Base-by-base conservation (phyloP, 345 rosid species). In the Clarkia xantiana region DNA sequence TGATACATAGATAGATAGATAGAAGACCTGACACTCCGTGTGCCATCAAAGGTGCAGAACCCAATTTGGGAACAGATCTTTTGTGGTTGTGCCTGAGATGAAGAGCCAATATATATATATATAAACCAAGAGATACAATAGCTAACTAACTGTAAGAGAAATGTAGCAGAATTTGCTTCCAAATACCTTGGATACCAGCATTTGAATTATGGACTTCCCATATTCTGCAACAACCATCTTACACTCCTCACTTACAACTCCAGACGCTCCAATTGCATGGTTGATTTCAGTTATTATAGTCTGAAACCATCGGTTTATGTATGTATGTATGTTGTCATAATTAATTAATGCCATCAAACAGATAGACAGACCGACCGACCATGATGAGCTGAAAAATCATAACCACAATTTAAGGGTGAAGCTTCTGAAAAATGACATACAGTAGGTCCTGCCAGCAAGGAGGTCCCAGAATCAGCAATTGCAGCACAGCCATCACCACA, bases 401-500 rank as follows among this genome's bases (percentile, higher is more conserved):
- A 29, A 29, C 36, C 36, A 29, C 5, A 29, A 29, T 29, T 29
- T 29, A 3, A 29, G 9, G 36, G 36, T 7, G 36, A 29, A 7
- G 36, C 36, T 29, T 29, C 36, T 5, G n/a, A 29, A 29, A 29
- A 29, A 29, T 29, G 36, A 29, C 76, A 64, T 53, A 82, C 95
- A 45, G 86, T 76, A 56, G 95, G 95, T 48, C 95, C 95, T 14
- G 86, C 86, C 67, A 86, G 63, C 66, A 86, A 67, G 51, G 95
- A 86, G 53, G 95, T 86, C 72, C 95, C 95, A 6, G 95, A 82
- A 71, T 86, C 95, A 58, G 93, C 95, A 71, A 86, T 86, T 41
- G 93, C 93, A n/a, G 75, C 61, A 66, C 95, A 86, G 50, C 78
- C 78, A 38, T 61, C 43, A 42, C 67, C 44, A 58, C 88, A 80